Percentiles rank a stretch among this genome's conserved stretches.
These are phyloP conservation scores for Aspergillus bertholletiae DNA, from an alignment of 495 filamentous ascomycete species.

Conservation along the genomic window DNA sequence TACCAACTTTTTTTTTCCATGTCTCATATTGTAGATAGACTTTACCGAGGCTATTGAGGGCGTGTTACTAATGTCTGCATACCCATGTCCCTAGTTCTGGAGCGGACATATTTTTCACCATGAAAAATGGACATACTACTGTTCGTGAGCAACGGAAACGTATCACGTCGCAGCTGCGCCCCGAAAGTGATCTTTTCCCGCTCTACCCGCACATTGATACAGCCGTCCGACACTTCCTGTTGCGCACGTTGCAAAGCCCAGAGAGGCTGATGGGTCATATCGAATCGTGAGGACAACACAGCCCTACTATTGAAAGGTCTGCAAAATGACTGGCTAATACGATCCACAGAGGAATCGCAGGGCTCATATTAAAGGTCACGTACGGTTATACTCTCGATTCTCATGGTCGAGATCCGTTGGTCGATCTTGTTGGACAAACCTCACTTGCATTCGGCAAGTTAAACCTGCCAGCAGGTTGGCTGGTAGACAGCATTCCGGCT, in stretches of 20 bases:
- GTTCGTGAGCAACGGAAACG: slow-evolving; percentile 22
- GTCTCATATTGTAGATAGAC: not conserved
- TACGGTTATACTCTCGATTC: slow-evolving; percentile 49
- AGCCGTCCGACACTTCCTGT: slow-evolving; percentile 38
- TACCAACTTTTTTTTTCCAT: not conserved
- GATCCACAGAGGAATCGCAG: slow-evolving; percentile 29
- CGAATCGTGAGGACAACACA: not conserved
- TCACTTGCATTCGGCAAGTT: slow-evolving; percentile 38
- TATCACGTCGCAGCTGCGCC: slow-evolving; percentile 14
- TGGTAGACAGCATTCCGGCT: slow-evolving; percentile 40
- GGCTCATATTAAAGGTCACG: slow-evolving; percentile 41
- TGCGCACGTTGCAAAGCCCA: slow-evolving; percentile 34
- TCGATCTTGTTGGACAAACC: slow-evolving; percentile 33
- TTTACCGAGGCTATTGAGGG: too few relatives aligned
- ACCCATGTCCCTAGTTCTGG: not conserved
- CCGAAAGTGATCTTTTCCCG: not conserved
- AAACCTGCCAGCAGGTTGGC: slow-evolving; percentile 32
- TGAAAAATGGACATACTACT: not conserved
- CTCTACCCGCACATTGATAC: slow-evolving; percentile 32
- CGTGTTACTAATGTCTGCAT: not conserved
- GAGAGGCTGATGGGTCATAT: slow-evolving; percentile 5
- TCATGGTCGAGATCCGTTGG: slow-evolving; percentile 36
- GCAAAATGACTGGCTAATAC: not conserved
- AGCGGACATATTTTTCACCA: not conserved
- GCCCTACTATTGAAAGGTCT: not conserved